Evolutionary conservation across 2,329 filamentous ascomycete genomes (phyloP).

Genomic region (Monosporascus sp.): DNA sequence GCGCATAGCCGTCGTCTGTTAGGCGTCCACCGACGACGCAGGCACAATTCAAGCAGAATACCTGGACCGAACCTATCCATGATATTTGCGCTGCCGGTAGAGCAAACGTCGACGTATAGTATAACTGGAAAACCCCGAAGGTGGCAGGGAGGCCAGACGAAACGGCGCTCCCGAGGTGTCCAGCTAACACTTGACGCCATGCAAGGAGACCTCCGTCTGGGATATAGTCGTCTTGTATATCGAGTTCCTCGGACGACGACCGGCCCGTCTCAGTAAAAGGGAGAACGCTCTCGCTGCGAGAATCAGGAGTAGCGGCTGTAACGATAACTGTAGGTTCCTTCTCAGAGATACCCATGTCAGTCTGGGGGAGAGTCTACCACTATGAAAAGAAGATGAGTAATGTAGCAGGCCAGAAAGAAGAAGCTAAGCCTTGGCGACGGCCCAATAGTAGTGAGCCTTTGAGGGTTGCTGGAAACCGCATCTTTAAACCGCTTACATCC

Average conservation of each 20-base stretch:
- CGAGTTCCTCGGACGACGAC: neutral
- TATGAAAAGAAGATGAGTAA: neutral
- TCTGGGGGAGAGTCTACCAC: neutral
- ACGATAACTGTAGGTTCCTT: neutral
- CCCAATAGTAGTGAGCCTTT: too few species aligned
- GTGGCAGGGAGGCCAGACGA: slow-evolving; percentile 46
- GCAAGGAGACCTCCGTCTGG: slow-evolving; percentile 43
- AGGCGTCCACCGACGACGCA: slow-evolving; percentile 27
- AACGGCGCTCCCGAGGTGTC: slow-evolving; percentile 40
- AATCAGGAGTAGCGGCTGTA: neutral
- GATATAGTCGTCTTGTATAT: slow-evolving; percentile 6
- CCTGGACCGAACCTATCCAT: slow-evolving; percentile 39
- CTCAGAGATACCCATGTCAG: neutral
- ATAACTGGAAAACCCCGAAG: slow-evolving; percentile 45
- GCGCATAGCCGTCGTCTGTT: slow-evolving; percentile 28
- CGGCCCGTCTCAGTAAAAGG: neutral
- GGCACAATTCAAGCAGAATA: slow-evolving; percentile 28
- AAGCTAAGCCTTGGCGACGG: neutral
- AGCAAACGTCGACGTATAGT: slow-evolving; percentile 31
- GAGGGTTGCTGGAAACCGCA: too few species aligned
- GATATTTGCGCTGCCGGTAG: slow-evolving; percentile 33
- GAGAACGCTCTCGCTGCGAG: neutral
- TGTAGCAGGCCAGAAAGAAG: neutral
- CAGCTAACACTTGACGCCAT: slow-evolving; percentile 46
- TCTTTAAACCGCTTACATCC: neutral